Percentiles rank a stretch among this genome's conserved stretches.
phyloP scores from a whole-genome alignment of 225 moss, liverwort and hornwort genomes.

The Bryoerythrophyllum caledonicum region DNA sequence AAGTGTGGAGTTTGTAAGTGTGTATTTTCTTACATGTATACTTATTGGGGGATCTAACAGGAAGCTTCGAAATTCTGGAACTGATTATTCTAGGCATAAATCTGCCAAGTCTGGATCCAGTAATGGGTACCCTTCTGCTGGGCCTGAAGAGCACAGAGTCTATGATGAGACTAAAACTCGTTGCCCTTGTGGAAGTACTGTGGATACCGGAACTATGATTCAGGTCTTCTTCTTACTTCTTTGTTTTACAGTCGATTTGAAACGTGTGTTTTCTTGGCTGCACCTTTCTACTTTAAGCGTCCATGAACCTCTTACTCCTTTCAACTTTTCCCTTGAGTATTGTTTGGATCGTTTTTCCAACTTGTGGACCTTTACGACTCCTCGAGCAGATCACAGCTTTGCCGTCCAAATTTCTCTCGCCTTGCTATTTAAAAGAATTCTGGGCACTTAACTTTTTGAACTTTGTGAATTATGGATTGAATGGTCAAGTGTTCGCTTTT shows the following conservation, averaged over 20 bases:
- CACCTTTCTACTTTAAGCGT: neutral
- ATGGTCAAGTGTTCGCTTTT: slow-evolving; percentile 12
- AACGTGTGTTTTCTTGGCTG: neutral
- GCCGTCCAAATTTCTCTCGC: neutral
- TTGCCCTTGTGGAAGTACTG: slow-evolving; percentile 85
- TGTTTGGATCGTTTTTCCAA: neutral
- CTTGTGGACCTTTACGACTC: neutral
- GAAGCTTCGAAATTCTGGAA: slow-evolving; percentile 73
- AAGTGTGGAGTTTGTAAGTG: neutral
- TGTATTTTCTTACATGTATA: slow-evolving; percentile 18
- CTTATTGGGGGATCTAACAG: slow-evolving; percentile 42
- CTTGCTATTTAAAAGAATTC: neutral
- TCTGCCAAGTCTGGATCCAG: slow-evolving; percentile 81
- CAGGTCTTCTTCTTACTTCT: slow-evolving; percentile 55
- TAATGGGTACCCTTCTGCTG: slow-evolving; percentile 85
- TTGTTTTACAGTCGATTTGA: neutral
- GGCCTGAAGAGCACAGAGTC: slow-evolving; percentile 64
- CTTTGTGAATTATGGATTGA: slow-evolving; percentile 6
- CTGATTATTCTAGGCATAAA: slow-evolving; percentile 66
- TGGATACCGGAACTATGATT: slow-evolving; percentile 87
- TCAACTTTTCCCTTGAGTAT: neutral
- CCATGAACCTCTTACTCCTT: neutral
- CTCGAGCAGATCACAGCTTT: neutral
- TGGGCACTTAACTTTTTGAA: neutral
- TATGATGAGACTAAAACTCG: slow-evolving; percentile 78